Base-by-base conservation (phyloP, 192 early-diverging fungal genomes). In the Coemansia erecta region DNA sequence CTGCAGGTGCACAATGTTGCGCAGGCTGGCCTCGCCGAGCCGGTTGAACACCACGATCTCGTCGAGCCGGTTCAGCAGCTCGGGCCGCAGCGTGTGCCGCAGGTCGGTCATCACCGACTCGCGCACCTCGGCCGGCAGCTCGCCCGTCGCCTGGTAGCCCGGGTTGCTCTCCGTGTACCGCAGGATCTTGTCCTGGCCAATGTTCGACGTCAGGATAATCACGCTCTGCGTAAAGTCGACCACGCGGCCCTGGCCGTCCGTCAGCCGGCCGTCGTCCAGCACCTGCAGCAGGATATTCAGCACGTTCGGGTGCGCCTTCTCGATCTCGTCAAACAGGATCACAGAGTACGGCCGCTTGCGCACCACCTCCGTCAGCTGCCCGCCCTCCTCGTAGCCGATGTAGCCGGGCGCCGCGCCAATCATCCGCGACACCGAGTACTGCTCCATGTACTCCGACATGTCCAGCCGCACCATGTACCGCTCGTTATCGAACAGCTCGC, bases 371-470 rank as follows among this genome's bases (percentile, higher is more conserved):
- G 94, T 99, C 42, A 99, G 80, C 63, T 99, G 92, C 7, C 95
- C 95, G 50, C 95, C 95, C 59, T 94, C 90, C 53, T 98, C 95
- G 68, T 94, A 90, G 24, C 97, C 97, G 63, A 99, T 85, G 70
- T 99, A 98, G 5, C 97, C 97, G 4, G 94, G 94, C 12, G 97
- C 95, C 9, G 93, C 85, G 39, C 97, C 97, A 62, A 99, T 95
- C 48, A 99, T 81, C 4, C 94, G 85, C 37, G 92, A 80, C 2
- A 97, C 92, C 7, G 90, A 82, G 68, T 96, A 89, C 64, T 73
- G 79, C 68, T 95, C 92, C 92, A 94, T 94, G 77, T 94, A 99
- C 77, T 99, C 97, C 41, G 89, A 90, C 97, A 99, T 99, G 68
- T 99, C 97, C n/a, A 99, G 82, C 0, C 97, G 89, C 23, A 98